Base-by-base conservation (phyloP, 176 grass and related monocot species). In the Pontederia crassipes region DNA sequence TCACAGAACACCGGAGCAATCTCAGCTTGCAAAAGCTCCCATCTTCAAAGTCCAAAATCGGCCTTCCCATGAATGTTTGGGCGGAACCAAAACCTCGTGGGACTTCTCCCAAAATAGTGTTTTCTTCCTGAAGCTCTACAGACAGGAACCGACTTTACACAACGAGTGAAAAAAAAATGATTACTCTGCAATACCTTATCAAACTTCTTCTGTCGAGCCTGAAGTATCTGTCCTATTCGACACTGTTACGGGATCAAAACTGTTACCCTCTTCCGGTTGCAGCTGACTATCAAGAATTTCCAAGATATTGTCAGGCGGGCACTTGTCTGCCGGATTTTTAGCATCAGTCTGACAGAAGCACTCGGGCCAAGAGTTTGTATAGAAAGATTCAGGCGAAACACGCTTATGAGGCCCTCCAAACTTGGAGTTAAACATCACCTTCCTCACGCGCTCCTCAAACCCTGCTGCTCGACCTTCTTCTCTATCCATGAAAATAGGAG, bases 301-400 rank as follows among this genome's bases (percentile, higher is more conserved):
- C 14, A 85, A 64, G 56, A 81, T 72, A 57, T 92, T 89, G 67
- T 85, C 62, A 1, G 73, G 73, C 0, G 93, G 84, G 65, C 93
- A 98, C 49, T 61, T 68, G 29, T 98, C 79, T 9, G 53, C 82
- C 10, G 17, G 68, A 52, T 81, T 83, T 74, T 65, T 77, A 17
- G 93, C 26, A 24, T 80, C 65, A 0, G 48, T 60, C 77, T 98
- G 87, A 61, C 93, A 98, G 67, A 98, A 98, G 58, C 93, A 98
- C 71, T 98, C 93, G 2, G 93, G 87, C 93, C 93, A 98, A 14
- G 93, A 89, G 70, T 98, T 98, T 14, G 77, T 98, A 61, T 89
- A 98, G 78, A 98, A 85, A 27, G 87, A 92, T 52, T 92, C 93
- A 14, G 84, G 81, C 48, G 71, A 71, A 12, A 88, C 67, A 54